Percentiles rank a stretch among this genome's conserved stretches.
Conservation (phyloP, 352 stramenopile genomes). For the Aphanomyces invadans region DNA sequence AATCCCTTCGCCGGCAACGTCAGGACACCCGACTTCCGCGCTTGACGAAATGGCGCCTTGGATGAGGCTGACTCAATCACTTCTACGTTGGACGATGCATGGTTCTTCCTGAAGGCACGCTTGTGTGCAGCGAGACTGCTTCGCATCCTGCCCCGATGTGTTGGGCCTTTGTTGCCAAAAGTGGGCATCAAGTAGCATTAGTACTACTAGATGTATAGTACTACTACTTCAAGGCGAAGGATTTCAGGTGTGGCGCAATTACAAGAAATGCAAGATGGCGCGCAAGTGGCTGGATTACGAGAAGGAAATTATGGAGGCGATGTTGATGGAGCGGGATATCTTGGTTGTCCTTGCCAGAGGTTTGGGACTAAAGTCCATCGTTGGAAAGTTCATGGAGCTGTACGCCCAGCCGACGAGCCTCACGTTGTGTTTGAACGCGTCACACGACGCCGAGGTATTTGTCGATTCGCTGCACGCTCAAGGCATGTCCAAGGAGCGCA, state of each 20-base stretch:
- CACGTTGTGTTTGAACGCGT: constrained; percentile 91
- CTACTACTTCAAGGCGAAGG: not conserved
- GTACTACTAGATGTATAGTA: not conserved
- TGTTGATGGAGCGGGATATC: constrained; percentile 73
- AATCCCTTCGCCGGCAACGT: constrained; percentile 50
- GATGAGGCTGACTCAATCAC: not conserved
- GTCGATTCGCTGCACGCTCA: constrained; percentile 77
- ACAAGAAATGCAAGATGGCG: constrained; percentile 13
- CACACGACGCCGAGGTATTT: constrained; percentile 73
- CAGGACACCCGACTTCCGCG: constrained; percentile 49
- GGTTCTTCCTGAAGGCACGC: not conserved
- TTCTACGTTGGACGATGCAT: not conserved
- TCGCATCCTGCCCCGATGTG: constrained; percentile 25
- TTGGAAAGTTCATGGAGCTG: constrained; percentile 88
- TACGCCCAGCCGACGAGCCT: constrained; percentile 76
- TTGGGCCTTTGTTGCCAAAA: not conserved
- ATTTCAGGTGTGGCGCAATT: not conserved
- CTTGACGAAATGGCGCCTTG: constrained; percentile 44
- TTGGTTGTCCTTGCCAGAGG: constrained; percentile 90
- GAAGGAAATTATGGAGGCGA: constrained; percentile 53
- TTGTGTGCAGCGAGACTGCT: constrained; percentile 27
- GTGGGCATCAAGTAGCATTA: not conserved
- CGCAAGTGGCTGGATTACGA: constrained; percentile 68
- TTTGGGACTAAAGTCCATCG: constrained; percentile 75
- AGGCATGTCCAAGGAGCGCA: constrained; percentile 71